Conservation (phyloP, 768 basidiomycete genomes). For the Psilocybe sp. region DNA sequence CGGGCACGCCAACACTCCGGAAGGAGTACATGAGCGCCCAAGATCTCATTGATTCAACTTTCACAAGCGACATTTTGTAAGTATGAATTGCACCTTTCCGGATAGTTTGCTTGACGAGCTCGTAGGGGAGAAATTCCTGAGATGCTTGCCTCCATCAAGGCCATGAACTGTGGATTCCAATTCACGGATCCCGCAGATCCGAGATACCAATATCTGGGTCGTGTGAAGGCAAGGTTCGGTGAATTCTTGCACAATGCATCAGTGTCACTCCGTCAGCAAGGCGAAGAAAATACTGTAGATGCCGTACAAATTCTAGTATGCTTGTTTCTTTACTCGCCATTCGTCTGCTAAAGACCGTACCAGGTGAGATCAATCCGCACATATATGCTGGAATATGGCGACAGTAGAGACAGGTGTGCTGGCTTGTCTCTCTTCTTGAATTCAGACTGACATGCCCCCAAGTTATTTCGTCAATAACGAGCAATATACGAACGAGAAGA, state of each 20-base stretch:
- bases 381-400: constrained; percentile 74
- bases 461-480: constrained; percentile 61
- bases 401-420: constrained; percentile 53
- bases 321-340: constrained; percentile 1
- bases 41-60: constrained; percentile 38
- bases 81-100: constrained; percentile 13
- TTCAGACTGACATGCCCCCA: not conserved
- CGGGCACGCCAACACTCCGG: constrained; percentile 67
- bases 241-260: constrained; percentile 72
- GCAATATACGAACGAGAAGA: constrained; percentile 57
- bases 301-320: constrained; percentile 70
- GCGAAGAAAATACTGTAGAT: constrained; percentile 80
- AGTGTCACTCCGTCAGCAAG: constrained; percentile 61
- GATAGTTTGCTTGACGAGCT: not conserved
- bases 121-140: constrained; percentile 70
- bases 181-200: constrained; percentile 64
- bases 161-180: constrained; percentile 64
- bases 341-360: not conserved
- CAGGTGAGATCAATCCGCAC: constrained; percentile 69
- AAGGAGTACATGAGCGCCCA: constrained; percentile 50
- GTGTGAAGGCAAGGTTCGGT: constrained; percentile 62
- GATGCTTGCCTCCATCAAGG: constrained; percentile 66
- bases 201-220: constrained; percentile 57
- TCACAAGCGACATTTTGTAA: constrained; percentile 69
- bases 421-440: not conserved